Percentiles rank a stretch among this genome's conserved stretches.
These are phyloP conservation scores for Chalciporus sphaerocephalus DNA, from an alignment of 768 basidiomycete genomes.

Conservation along the genomic window DNA sequence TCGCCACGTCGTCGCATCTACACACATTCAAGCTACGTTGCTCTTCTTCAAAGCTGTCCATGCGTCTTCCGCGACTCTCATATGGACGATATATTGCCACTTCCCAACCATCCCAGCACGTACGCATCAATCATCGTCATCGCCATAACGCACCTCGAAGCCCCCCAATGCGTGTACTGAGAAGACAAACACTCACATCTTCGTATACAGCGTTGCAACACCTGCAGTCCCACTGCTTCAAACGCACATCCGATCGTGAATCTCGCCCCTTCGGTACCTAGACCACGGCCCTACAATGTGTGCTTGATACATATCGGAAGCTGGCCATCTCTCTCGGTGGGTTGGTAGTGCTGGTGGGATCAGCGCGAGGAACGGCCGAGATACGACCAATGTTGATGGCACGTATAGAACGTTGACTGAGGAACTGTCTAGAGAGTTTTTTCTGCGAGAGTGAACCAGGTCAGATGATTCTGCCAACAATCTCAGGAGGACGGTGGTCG, in stretches of 20 bases:
- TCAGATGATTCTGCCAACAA: slow-evolving; percentile 6
- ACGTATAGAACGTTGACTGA: slow-evolving; percentile 16
- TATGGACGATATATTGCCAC: slow-evolving; percentile 31
- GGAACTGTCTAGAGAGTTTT: slow-evolving; percentile 13
- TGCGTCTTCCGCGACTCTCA: slow-evolving; percentile 33
- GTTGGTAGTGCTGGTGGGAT: slow-evolving; percentile 15
- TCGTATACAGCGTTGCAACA: slow-evolving; percentile 33
- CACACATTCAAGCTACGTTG: background rate
- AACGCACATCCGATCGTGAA: slow-evolving; percentile 37
- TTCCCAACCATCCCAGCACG: slow-evolving; percentile 16
- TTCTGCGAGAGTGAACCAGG: slow-evolving; percentile 21
- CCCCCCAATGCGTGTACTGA: too few species aligned
- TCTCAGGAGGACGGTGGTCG: slow-evolving; percentile 8
- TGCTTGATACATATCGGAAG: slow-evolving; percentile 21
- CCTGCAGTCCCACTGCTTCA: slow-evolving; percentile 31
- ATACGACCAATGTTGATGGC: background rate
- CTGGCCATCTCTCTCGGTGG: slow-evolving; percentile 24
- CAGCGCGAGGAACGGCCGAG: background rate
- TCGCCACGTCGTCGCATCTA: too few species aligned
- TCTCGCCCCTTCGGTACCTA: slow-evolving; percentile 31
- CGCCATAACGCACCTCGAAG: too few species aligned
- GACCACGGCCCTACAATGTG: slow-evolving; percentile 32
- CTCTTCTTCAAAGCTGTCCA: slow-evolving; percentile 14
- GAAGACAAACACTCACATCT: slow-evolving; percentile 27
- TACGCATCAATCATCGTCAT: too few species aligned